Conservation (phyloP, 192 early-diverging fungal genomes). For the Spizellomyces punctatus region DNA sequence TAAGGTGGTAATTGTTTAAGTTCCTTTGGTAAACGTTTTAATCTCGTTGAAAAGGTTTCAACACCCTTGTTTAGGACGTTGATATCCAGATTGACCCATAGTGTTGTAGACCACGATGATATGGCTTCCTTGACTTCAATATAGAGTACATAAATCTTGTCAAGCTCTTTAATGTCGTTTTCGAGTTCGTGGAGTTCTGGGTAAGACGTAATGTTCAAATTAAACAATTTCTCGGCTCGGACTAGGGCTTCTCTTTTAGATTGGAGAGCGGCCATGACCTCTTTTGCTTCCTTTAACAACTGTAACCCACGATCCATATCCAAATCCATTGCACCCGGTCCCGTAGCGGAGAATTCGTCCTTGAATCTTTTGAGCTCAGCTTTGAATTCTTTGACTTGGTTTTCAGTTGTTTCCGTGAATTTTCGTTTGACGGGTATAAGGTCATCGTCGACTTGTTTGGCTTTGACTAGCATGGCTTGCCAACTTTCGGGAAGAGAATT, state of each 20-base stretch:
- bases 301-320: constrained; percentile 59
- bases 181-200: constrained; percentile 64
- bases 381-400: constrained; percentile 59
- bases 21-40: constrained; percentile 62
- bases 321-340: constrained; percentile 52
- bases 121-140: constrained; percentile 61
- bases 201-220: constrained; percentile 61
- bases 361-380: constrained; percentile 50
- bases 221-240: constrained; percentile 62
- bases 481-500: constrained; percentile 50
- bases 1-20: constrained; percentile 65
- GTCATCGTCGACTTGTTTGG: constrained; percentile 51
- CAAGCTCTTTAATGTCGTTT: constrained; percentile 56
- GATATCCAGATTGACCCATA: constrained; percentile 67
- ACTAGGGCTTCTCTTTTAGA: constrained; percentile 53
- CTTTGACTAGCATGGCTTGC: constrained; percentile 50
- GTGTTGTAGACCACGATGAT: constrained; percentile 59
- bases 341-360: constrained; percentile 56
- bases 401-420: constrained; percentile 58
- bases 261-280: constrained; percentile 44
- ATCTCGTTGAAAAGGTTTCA: constrained; percentile 46
- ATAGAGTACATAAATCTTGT: constrained; percentile 62
- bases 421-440: constrained; percentile 64
- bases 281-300: constrained; percentile 55
- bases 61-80: constrained; percentile 62